Evolutionary conservation across 2,329 filamentous ascomycete species (phyloP).

Genomic region (Aspergillus ochraceoroseus): DNA sequence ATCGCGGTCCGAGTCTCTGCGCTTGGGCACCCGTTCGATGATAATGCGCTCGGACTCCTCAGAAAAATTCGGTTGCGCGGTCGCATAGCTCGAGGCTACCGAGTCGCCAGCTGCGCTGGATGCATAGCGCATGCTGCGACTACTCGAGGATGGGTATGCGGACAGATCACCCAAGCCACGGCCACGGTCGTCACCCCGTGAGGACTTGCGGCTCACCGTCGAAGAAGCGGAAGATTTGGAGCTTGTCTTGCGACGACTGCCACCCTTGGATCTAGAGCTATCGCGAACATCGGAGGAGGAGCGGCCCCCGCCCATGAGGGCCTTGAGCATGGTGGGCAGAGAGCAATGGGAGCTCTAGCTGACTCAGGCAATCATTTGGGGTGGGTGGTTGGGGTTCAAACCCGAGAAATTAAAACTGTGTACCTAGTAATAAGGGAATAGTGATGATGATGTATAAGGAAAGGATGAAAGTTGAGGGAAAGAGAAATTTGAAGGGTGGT

Average conservation of each 20-base stretch:
- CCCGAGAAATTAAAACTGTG: not conserved
- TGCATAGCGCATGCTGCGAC: slow-evolving; percentile 27
- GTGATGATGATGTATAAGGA: slow-evolving; percentile 3
- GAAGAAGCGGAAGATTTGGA: slow-evolving; percentile 29
- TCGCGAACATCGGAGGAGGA: slow-evolving; percentile 34
- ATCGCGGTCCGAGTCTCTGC: slow-evolving; percentile 26
- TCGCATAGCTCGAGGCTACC: slow-evolving; percentile 38
- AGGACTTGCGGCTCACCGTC: slow-evolving; percentile 37
- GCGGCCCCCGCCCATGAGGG: slow-evolving; percentile 37
- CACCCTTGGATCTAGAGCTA: slow-evolving; percentile 31
- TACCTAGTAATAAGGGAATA: no score
- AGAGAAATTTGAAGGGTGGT: slow-evolving; percentile 8
- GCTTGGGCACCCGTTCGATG: slow-evolving; percentile 29
- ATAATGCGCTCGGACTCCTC: slow-evolving; percentile 28
- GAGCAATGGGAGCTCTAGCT: slow-evolving; percentile 24
- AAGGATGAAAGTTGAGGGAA: slow-evolving; percentile 5
- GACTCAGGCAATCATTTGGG: slow-evolving; percentile 29
- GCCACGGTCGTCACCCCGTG: slow-evolving; percentile 47
- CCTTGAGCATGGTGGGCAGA: slow-evolving; percentile 39
- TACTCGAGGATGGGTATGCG: slow-evolving; percentile 25
- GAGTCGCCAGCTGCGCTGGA: slow-evolving; percentile 30
- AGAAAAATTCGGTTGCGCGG: slow-evolving; percentile 34
- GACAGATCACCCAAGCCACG: slow-evolving; percentile 37
- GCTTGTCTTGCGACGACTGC: slow-evolving; percentile 31
- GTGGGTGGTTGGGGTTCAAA: slow-evolving; percentile 4